Evolutionary conservation across 139 green algal species (phyloP).

Genomic region (Chlamydomonas sp.): DNA sequence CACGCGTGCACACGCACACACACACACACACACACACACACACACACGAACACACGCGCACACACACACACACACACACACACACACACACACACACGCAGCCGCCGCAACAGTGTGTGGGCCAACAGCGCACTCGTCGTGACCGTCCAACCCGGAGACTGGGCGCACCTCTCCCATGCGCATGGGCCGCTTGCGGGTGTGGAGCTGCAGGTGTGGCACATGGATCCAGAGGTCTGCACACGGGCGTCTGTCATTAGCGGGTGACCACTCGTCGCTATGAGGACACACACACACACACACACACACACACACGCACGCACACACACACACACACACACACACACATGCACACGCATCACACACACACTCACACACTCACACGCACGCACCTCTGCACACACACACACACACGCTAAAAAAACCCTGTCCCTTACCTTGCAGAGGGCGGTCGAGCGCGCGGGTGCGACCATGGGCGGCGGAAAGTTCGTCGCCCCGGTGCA

Average conservation of each 20-base stretch:
- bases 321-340: no score
- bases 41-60: no score
- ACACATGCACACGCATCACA: no score
- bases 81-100: no score
- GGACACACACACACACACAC: background rate
- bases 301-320: background rate
- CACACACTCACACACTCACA: background rate
- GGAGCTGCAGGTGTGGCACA: slow-evolving; percentile 49
- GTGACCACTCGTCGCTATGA: no score
- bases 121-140: slow-evolving; percentile 76
- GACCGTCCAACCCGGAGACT: slow-evolving; percentile 52
- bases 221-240: no score
- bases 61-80: no score
- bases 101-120: slow-evolving; percentile 51
- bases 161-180: slow-evolving; percentile 35
- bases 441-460: slow-evolving; percentile 29
- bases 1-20: no score
- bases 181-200: slow-evolving; percentile 60
- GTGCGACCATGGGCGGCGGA: slow-evolving; percentile 56
- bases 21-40: no score
- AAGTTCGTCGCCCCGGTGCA: slow-evolving; percentile 63
- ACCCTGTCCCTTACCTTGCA: background rate
- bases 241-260: no score
- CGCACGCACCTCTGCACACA: background rate
- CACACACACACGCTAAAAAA: background rate